phyloP scores from a whole-genome alignment of 139 green algal genomes.

The Eudorina sp. region DNA sequence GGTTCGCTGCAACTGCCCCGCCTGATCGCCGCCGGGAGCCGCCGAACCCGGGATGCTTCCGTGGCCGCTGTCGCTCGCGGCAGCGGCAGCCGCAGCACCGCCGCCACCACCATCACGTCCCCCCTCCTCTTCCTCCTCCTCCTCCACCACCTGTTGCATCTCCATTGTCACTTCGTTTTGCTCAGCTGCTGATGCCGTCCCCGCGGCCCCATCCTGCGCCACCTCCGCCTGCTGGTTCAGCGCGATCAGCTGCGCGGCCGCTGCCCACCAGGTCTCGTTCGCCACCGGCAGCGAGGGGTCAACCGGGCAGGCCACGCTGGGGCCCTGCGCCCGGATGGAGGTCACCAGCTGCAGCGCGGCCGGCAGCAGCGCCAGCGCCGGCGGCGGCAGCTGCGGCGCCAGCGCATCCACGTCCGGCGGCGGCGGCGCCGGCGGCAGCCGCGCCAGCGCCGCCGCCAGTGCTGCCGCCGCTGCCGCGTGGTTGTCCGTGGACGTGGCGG shows the following conservation, averaged over 20 bases:
- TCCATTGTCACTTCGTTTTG: not conserved
- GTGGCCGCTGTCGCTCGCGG: too few species aligned
- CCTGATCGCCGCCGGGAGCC: too few species aligned
- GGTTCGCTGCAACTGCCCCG: too few species aligned
- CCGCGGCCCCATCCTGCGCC: too few species aligned
- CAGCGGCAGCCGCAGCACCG: too few species aligned
- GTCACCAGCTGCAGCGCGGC: constrained; percentile 4
- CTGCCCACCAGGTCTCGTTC: constrained; percentile 7
- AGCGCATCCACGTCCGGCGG: not conserved
- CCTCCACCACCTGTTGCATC: not conserved
- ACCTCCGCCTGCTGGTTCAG: not conserved
- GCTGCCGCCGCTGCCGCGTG: not conserved
- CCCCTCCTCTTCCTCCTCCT: not conserved
- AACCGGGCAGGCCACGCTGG: not conserved
- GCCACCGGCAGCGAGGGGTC: constrained; percentile 24
- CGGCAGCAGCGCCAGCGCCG: constrained; percentile 19
- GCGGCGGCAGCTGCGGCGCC: not conserved
- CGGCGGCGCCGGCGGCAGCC: constrained; percentile 23
- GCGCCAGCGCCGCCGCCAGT: constrained; percentile 18
- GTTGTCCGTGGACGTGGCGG: not conserved
- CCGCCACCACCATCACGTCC: not conserved
- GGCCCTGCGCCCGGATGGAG: not conserved
- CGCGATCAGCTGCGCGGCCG: not conserved
- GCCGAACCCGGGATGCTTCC: too few species aligned
- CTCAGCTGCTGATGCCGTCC: not conserved